Evolutionary conservation across 2,329 filamentous ascomycete species (phyloP), one percentile per base, ranked within the genome.

Genomic region (Pseudogymnoascus sp.): DNA sequence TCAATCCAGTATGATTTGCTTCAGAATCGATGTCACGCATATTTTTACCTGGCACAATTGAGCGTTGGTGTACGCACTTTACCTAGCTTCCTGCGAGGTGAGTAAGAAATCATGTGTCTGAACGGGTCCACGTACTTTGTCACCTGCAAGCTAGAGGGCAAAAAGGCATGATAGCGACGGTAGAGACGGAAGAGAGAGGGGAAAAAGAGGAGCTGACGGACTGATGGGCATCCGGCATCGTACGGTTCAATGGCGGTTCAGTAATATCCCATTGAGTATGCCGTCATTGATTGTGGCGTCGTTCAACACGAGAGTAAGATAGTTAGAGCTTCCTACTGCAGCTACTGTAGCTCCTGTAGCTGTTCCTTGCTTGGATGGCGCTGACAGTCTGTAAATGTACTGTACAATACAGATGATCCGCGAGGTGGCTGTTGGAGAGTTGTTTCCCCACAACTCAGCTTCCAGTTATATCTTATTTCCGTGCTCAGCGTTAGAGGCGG

Each of bases 271-370:
- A 44, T 54, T 54, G 9, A 21, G 47, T 33, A 54, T 54, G 31
- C 29, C 47, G 47, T 54, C 47, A 54, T 54, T 33, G 47, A 54
- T 54, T 54, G n/a, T 54, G 47, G 47, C 47, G 47, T 26, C 47
- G 29, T 26, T 26, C 44, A 54, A 54, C 47, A 54, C 47, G 47
- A 54, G 47, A 33, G 29, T 13, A 37, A 11, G 13, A 5, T 33
- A 33, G 13, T n/a, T 33, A 33, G 47, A 54, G 47, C 47, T 54
- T 54, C 47, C 47, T 54, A 15, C 11, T 54, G 41, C n/a, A 15
- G 41, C 39, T 41, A 26, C 33, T 33, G 47, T 29, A 33, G 26
- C 31, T n/a, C 44, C 26, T 41, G 21, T 54, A 54, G 47, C 47
- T 54, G 26, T 50, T n/a, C 44, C 26, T 31, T 54, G 47, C 47